Evolutionary conservation across 768 basidiomycete species (phyloP).

Genomic region (Omphalotus guepiniiformis): DNA sequence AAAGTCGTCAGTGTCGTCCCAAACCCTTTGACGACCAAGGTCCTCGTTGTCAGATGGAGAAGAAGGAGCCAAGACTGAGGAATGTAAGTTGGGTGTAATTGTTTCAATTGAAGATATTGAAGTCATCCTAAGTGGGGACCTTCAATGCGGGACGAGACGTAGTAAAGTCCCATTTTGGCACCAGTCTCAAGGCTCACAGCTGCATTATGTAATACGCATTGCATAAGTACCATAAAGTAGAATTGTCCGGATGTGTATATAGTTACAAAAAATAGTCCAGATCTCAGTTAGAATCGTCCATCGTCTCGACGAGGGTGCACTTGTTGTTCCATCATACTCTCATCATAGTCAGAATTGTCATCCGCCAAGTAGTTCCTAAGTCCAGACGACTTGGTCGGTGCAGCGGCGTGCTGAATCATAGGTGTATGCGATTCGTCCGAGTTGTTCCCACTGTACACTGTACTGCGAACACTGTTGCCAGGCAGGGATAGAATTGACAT

Average conservation of each 20-base stretch:
- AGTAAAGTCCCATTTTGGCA: too few relatives aligned
- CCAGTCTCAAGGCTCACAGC: not conserved
- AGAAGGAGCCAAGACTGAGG: slow-evolving; percentile 31
- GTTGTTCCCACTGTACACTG: slow-evolving; percentile 43
- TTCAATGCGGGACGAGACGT: too few relatives aligned
- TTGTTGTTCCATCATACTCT: not conserved
- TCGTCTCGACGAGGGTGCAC: slow-evolving; percentile 3
- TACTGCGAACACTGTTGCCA: slow-evolving; percentile 44
- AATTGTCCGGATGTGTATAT: not conserved
- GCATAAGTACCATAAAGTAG: not conserved
- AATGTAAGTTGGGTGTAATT: slow-evolving; percentile 8
- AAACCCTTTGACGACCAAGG: slow-evolving; percentile 30
- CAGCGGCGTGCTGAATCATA: slow-evolving; percentile 42
- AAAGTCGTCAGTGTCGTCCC: slow-evolving; percentile 30
- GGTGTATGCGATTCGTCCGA: slow-evolving; percentile 55
- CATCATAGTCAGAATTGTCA: slow-evolving; percentile 28
- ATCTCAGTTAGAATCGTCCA: slow-evolving; percentile 11
- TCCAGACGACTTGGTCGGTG: slow-evolving; percentile 48
- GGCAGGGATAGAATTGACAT: slow-evolving; percentile 59
- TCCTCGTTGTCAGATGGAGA: slow-evolving; percentile 44
- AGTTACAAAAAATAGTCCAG: not conserved
- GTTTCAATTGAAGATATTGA: slow-evolving; percentile 18
- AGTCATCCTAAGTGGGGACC: slow-evolving; percentile 17
- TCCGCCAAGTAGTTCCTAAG: slow-evolving; percentile 47
- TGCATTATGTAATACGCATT: not conserved